These are phyloP conservation scores for Musa acuminata DNA, from an alignment of 176 grass and related monocot genomes.

Conservation along the genomic window DNA sequence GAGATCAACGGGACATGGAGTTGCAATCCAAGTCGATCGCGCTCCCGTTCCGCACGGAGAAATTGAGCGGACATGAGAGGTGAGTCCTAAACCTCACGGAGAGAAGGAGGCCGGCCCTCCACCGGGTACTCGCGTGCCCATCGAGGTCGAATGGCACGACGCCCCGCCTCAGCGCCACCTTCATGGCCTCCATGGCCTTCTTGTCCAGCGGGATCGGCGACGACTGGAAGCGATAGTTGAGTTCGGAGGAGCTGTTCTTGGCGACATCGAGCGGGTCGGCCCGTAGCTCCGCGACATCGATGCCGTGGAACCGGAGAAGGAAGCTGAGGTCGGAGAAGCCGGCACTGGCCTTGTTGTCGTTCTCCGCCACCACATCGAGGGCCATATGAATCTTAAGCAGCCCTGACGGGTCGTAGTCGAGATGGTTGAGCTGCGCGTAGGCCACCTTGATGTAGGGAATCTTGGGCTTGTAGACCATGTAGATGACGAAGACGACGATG, in stretches of 20 bases:
- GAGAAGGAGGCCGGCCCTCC: slow-evolving; percentile 33
- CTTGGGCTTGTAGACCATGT: too few species aligned
- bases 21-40: slow-evolving; percentile 31
- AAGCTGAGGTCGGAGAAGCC: slow-evolving; percentile 35
- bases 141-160: slow-evolving; percentile 44
- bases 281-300: slow-evolving; percentile 34
- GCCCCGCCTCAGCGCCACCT: slow-evolving; percentile 31
- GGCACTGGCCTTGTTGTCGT: slow-evolving; percentile 35
- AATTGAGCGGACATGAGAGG: slow-evolving; percentile 36
- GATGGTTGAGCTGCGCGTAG: slow-evolving; percentile 23
- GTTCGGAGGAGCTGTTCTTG: slow-evolving; percentile 16
- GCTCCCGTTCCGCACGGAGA: too few species aligned
- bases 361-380: slow-evolving; percentile 27
- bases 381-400: slow-evolving; percentile 34
- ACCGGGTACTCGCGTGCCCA: slow-evolving; percentile 35
- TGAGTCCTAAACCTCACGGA: slow-evolving; percentile 26
- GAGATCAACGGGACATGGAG: slow-evolving; percentile 26
- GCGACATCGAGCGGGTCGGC: slow-evolving; percentile 33
- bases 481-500: too few species aligned
- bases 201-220: slow-evolving; percentile 29
- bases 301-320: slow-evolving; percentile 29
- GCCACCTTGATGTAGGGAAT: slow-evolving; percentile 34
- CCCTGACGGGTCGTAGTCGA: slow-evolving; percentile 51
- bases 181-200: slow-evolving; percentile 27
- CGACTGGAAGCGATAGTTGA: slow-evolving; percentile 43